Percentiles rank a stretch among this genome's conserved stretches.
Evolutionary conservation across 768 basidiomycete genomes (phyloP).

Genomic region (Lentinula guzmanii): DNA sequence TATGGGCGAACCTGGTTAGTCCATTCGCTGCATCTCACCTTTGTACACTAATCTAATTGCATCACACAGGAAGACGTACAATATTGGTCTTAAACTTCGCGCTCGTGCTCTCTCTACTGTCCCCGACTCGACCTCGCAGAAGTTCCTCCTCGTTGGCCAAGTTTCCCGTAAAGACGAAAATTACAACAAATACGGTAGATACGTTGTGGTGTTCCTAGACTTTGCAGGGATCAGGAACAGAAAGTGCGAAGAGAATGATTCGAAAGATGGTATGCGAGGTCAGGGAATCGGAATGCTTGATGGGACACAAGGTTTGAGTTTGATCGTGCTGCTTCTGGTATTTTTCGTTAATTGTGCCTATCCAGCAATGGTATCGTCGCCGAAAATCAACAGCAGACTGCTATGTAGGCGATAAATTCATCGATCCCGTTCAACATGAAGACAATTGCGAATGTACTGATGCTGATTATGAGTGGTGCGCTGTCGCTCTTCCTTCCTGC

Average conservation of each 20-base stretch:
- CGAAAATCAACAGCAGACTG: constrained; percentile 81
- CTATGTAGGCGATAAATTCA: constrained; percentile 86
- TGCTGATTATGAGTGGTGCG: constrained; percentile 91
- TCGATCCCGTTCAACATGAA: constrained; percentile 78
- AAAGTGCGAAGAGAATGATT: constrained; percentile 71
- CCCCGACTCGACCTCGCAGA: constrained; percentile 94
- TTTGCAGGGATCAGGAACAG: constrained; percentile 64
- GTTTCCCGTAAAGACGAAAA: constrained; percentile 55
- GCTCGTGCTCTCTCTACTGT: constrained; percentile 80
- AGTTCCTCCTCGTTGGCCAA: constrained; percentile 85
- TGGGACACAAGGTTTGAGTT: constrained; percentile 81
- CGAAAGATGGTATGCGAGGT: constrained; percentile 84
- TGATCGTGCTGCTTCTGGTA: background rate
- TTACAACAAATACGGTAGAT: constrained; percentile 41
- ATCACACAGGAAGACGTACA: constrained; percentile 54
- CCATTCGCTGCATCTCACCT: background rate
- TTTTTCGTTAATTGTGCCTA: background rate
- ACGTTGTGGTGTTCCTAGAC: constrained; percentile 76
- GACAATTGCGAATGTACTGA: constrained; percentile 81
- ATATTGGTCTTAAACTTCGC: constrained; percentile 65
- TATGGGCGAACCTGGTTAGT: constrained; percentile 79
- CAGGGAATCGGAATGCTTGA: constrained; percentile 68
- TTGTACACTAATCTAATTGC: background rate
- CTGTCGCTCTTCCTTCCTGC: background rate
- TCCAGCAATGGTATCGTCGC: constrained; percentile 89